Evolutionary conservation across 371 early-diverging fungal species (phyloP), one percentile per base, ranked within the genome.

Genomic region (Mucor sp.): DNA sequence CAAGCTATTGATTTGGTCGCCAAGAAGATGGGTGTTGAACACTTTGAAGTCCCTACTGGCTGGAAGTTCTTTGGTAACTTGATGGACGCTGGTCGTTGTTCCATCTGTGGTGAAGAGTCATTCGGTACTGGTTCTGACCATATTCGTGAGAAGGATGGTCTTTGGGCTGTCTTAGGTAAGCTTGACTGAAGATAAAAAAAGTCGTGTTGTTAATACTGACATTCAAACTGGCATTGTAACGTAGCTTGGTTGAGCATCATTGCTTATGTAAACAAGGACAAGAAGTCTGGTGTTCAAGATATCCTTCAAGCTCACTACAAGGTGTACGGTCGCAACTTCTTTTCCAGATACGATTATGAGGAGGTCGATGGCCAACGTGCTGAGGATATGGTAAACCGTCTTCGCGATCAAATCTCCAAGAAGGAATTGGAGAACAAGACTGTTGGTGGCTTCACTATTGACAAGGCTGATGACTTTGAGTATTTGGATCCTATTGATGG

Each of bases 11-110:
- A 99, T 73, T 76, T 84, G 28, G 98, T 98, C 3, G 99, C 97
- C 4, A 80, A 88, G 63, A 90, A 91, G 82, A 88, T 91, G 76
- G 89, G 90, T 2, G 70, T 92, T 15, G 84, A 92, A 43, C 68
- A 83, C 68, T 97, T 90, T 74, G 97, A 97, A 76, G 94, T 94
- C 0, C 98, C 98, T 14, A 97, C 98, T 9, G 92, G 94, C 35
- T 95, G 95, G 94, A 95, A 96, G 84, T 98, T 98, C 86, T 97
- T 99, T 89, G 97, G 99, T 48, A 98, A 98, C 80, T 82, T 99
- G 58, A 97, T 99, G 98, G 99, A 99, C 74, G 97, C 97, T 28
- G 92, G 90, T n/a, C 85, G 92, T 50, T 85, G 96, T 65, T 95
- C 95, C 2, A 93, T 99, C 68, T 99, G 99, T 74, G 99, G 99